Evolutionary conservation across 306 rosid species (phyloP), one percentile per base, ranked within the genome.

Genomic region (Trichosanthes cucumerina): DNA sequence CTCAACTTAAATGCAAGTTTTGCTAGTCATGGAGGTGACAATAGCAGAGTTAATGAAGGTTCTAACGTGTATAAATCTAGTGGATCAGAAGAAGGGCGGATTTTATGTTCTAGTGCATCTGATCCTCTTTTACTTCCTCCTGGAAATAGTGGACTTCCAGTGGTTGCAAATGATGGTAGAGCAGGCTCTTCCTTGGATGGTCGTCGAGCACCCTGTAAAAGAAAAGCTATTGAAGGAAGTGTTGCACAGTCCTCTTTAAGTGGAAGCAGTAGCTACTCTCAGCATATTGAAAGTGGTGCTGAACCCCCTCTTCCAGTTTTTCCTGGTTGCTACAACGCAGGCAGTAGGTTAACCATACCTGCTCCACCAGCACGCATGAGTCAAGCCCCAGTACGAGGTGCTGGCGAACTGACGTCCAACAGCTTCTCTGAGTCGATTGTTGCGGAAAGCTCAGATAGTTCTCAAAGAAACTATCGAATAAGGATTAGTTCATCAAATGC

Each of bases 181-280:
- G 87, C 90, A 44, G 88, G 93, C 70, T 73, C 87, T 86, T 89
- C 97, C 75, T 21, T 87, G 66, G 97, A 92, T 75, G 83, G 90
- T 31, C 91, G 91, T 5, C 97, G 90, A 36, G 82, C 86, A 46
- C 89, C 97, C 58, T 84, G 93, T 83, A 96, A 96, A 84, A 84
- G 99, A 84, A 96, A 96, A 88, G 82, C 97, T 38, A 82, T 85
- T 77, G 99, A 96, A 82, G 91, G 89, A 65, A 81, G 23, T 79
- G 82, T 80, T 73, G 94, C 93, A 74, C 96, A 88, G 76, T 88
- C 97, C 75, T 91, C 96, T 13, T 72, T 80, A 7, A 78, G 88
- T 36, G 99, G 93, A 85, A 88, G 96, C 84, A 88, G 91, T 82
- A 87, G 90, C 87, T 90, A 90, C 85, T 82, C 78, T 79, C 91